Evolutionary conservation across 2,329 filamentous ascomycete species (phyloP), one percentile per base, ranked within the genome.

Genomic region (Cladosporium oxysporum): DNA sequence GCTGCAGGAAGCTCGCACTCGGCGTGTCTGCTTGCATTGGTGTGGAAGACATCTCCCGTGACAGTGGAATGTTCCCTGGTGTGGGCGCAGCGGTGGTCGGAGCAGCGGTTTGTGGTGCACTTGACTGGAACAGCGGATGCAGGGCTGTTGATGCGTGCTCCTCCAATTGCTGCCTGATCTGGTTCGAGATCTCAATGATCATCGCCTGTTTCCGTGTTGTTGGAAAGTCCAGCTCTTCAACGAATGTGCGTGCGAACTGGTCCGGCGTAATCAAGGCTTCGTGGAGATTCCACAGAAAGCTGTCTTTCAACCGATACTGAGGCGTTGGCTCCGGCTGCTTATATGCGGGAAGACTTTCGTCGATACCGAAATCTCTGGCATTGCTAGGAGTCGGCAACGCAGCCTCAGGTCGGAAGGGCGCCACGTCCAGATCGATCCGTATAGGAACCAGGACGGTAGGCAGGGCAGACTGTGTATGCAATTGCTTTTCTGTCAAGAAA

Each of bases 221-320:
- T 4, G 94, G 94, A 50, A 99, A 86, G 76, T 99, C 95, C 50
- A 99, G 85, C 76, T 99, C 95, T 70, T 96, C 92, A 1, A 96
- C 93, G 70, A 98, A 88, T 1, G 86, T 88, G 72, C 91, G 87
- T n/a, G 95, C 95, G 76, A 98, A 99, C 75, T 96, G 91, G 75
- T 99, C 95, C 0, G 95, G 96, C 0, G 95, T 99, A 61, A 93
- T 91, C 66, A 97, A 83, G 0, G 92, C 91, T 81, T 99, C 95
- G 79, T 98, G 94, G 16, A 99, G 84, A 74, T 99, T 99, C 95
- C 95, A 99, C 62, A 97, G 81, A 73, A 99, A 98, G n/a, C 91
- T 90, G 73, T 99, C 95, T 73, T 96, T 93, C 66, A 99, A 83
- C 69, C 95, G 88, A 79, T 93, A 97, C 3, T 92, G 90, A 0